Evolutionary conservation across 2,329 filamentous ascomycete genomes (phyloP), one percentile per base, ranked within the genome.

Genomic region (Colletotrichum chrysophilum): DNA sequence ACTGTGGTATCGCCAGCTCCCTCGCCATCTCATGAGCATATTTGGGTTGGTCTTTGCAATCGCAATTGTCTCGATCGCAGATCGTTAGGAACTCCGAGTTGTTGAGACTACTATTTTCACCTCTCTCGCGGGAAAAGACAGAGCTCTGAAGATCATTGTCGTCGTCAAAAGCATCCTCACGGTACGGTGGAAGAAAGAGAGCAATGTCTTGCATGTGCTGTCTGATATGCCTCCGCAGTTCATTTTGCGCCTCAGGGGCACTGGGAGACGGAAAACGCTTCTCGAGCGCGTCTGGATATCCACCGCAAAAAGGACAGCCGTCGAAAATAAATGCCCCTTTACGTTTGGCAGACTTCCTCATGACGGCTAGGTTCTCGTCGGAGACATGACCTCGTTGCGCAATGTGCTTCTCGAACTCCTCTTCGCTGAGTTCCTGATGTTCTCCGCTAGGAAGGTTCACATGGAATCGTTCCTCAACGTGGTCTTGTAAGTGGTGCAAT

Each of bases 291-390:
- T 60, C 55, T 12, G 55, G 55, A 0, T 12, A 30, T 0, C 55
- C 55, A 0, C 55, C 55, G 4, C 55, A 60, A 28, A 60, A 60
- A 3, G 55, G 55, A 2, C 55, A 60, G 7, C 12, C 0, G 0
- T 30, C 3, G 1, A 60, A 30, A 26, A 30, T 1, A 12, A n/a
- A 28, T 0, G 24, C 55, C 4, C 55, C 55, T 0, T 60, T 60
- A 0, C 26, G 26, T 3, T 0, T 3, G 0, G 21, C 14, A 0
- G 21, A 7, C 4, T 5, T 28, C 8, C 30, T 60, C 8, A 60
- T 2, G 1, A 60, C 14, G 4, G 0, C 13, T 26, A 26, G 21
- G 2, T 60, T 60, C 6, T 30, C 26, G 3, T 5, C 4, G 16
- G 26, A 30, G 1, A 24, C 30, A 0, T 60, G 0, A 2, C 21